Conservation (phyloP, 1,284 basidiomycete species). For the Kwoniella shivajii region DNA sequence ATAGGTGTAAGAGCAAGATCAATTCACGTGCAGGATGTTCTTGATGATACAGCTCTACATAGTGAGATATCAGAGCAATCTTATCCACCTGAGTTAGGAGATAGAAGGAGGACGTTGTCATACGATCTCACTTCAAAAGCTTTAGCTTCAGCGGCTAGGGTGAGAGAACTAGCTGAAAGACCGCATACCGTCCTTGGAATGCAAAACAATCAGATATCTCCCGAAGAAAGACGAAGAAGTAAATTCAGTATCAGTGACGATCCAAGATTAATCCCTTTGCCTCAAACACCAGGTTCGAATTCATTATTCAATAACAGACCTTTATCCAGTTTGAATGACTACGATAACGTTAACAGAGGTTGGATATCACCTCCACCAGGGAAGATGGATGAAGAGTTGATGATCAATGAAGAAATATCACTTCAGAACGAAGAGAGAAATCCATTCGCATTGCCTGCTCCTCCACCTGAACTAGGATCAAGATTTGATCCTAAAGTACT, state of each 20-base stretch:
- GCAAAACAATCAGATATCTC: conserved; percentile 9
- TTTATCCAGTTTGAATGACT: conserved; percentile 1
- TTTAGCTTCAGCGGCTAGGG: conserved; percentile 12
- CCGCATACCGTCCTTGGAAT: conserved; percentile 19
- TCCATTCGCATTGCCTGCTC: conserved; percentile 50
- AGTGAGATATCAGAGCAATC: conserved; percentile 5
- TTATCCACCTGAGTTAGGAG: not conserved
- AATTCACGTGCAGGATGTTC: conserved; percentile 23
- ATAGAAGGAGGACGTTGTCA: not conserved
- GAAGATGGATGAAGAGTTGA: conserved; percentile 1
- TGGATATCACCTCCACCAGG: conserved; percentile 8
- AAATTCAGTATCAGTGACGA: conserved; percentile 7
- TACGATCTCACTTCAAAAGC: conserved; percentile 12
- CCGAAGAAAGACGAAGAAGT: not conserved
- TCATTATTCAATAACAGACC: conserved; percentile 1
- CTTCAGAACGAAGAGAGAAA: conserved; percentile 23
- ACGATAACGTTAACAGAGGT: too few species aligned
- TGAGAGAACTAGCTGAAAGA: conserved; percentile 11
- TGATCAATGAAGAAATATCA: not conserved
- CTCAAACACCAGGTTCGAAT: conserved; percentile 20
- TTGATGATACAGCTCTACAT: conserved; percentile 9
- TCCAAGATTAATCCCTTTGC: conserved; percentile 36
- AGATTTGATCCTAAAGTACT: conserved; percentile 48
- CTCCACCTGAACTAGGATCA: conserved; percentile 37
- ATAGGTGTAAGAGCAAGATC: conserved; percentile 18